Conservation (phyloP, 1,284 basidiomycete species). For the Malassezia sp. region DNA sequence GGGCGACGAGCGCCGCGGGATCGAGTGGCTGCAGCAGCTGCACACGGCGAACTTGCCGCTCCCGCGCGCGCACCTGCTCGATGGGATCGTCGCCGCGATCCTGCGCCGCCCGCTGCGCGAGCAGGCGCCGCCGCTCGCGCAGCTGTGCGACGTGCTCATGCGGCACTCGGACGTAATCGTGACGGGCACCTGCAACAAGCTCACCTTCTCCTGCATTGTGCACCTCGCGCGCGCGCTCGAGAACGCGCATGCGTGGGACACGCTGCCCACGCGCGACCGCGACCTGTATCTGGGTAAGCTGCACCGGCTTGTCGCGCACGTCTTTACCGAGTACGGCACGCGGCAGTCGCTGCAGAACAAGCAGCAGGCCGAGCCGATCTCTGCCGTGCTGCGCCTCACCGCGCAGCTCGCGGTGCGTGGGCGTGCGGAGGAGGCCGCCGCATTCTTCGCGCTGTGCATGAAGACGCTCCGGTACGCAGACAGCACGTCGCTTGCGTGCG, state of each 20-base stretch:
- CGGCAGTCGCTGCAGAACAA: background rate
- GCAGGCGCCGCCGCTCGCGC: background rate
- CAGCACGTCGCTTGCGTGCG: background rate
- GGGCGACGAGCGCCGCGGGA: constrained; percentile 22
- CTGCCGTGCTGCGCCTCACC: constrained; percentile 6
- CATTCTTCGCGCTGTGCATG: constrained; percentile 1
- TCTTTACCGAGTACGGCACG: background rate
- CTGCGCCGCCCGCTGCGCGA: constrained; percentile 1
- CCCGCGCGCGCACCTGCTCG: constrained; percentile 1
- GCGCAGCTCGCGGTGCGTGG: constrained; percentile 5
- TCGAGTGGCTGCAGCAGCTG: constrained; percentile 29
- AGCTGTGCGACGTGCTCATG: background rate
- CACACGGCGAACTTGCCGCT: constrained; percentile 6
- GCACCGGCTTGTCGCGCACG: background rate
- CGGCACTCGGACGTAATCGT: too few relatives aligned
- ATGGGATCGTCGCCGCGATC: constrained; percentile 2
- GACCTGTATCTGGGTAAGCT: background rate
- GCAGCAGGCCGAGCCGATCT: constrained; percentile 50
- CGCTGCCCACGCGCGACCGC: background rate
- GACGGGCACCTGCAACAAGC: background rate
- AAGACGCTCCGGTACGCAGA: constrained; percentile 3
- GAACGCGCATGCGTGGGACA: constrained; percentile 2
- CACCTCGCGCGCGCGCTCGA: background rate
- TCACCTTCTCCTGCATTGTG: background rate
- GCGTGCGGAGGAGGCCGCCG: constrained; percentile 1